These are phyloP conservation scores for Aureobasidium pullulans DNA, from an alignment of 2,329 filamentous ascomycete species.

Conservation along the genomic window DNA sequence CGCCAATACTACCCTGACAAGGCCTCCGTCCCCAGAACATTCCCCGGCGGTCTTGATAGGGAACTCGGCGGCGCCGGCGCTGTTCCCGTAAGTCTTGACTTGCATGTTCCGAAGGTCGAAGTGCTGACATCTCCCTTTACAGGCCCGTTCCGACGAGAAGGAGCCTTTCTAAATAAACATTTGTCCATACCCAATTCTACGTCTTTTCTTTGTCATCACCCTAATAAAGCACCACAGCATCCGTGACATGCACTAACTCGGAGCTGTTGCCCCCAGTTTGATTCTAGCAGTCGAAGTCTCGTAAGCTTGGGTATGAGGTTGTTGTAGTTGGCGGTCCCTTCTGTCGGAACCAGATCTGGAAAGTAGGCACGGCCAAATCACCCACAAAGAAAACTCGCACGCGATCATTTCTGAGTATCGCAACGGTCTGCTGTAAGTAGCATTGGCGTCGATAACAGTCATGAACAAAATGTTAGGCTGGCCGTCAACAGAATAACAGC, in stretches of 20 bases:
- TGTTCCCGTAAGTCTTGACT: conserved; percentile 29
- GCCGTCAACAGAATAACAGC: no score
- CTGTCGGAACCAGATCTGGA: no score
- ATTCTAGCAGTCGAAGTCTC: no score
- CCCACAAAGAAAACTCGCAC: no score
- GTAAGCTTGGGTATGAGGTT: no score
- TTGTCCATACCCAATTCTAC: conserved; percentile 13
- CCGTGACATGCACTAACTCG: background rate
- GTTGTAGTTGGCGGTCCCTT: no score
- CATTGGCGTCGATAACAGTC: no score
- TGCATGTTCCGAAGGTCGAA: background rate
- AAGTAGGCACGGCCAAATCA: no score
- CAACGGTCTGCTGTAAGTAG: no score
- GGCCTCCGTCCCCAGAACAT: conserved; percentile 35
- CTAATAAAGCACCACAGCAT: background rate
- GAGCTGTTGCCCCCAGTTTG: no score
- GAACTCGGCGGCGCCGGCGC: conserved; percentile 42
- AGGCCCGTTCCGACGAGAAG: conserved; percentile 9
- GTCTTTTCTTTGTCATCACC: conserved; percentile 7
- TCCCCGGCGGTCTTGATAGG: conserved; percentile 39
- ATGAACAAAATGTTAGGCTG: no score
- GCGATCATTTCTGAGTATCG: no score
- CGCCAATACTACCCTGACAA: conserved; percentile 39
- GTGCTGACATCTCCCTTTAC: background rate
- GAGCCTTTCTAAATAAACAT: conserved; percentile 5